Base-by-base conservation (phyloP, 441 rosid genomes). In the Euphorbia schlechtendalii region DNA sequence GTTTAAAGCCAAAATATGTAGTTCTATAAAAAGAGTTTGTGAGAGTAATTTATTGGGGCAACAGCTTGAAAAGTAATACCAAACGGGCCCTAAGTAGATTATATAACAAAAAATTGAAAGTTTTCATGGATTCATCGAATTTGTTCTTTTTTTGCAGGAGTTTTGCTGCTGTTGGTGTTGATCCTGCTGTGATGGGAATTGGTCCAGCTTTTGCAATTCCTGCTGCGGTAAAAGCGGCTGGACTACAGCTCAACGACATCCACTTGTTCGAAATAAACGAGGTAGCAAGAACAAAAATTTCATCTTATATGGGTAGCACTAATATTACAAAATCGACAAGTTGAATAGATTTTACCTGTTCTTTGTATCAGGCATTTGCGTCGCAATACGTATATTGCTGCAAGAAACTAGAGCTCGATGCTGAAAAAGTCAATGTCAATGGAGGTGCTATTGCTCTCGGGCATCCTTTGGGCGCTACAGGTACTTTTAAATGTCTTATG, bases 141-240 rank as follows among this genome's bases (percentile, higher is more conserved):
- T n/a, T 18, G 12, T 32, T 21, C 22, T 71, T 73, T 58, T 21
- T 38, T 66, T 66, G 56, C 78, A 94, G 99, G 91, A 85, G 86
- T 70, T 89, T 91, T 81, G 83, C 86, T 63, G 96, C 98, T 43
- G 96, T 89, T 56, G 99, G 98, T 61, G 99, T 91, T 69, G 96
- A 91, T 75, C 99, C 96, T 71, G 92, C 98, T 65, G 83, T 94
- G 73, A 94, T 89, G 96, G 99, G 98, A 25, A 64, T 94, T 28
- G 98, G 98, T 32, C 99, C 99, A 55, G 97, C 97, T 56, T 87
- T 77, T 63, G 99, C 99, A 34, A 94, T 94, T 74, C 99, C 98
- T 17, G 96, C 84, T 68, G 97, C 98, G 61, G 98, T 91, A 49
- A 84, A 85, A 72, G 79, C 94, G 18, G 96, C 98, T 46, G 96